Evolutionary conservation across 768 basidiomycete genomes (phyloP).

Genomic region (Gelatoporia subvermispora): DNA sequence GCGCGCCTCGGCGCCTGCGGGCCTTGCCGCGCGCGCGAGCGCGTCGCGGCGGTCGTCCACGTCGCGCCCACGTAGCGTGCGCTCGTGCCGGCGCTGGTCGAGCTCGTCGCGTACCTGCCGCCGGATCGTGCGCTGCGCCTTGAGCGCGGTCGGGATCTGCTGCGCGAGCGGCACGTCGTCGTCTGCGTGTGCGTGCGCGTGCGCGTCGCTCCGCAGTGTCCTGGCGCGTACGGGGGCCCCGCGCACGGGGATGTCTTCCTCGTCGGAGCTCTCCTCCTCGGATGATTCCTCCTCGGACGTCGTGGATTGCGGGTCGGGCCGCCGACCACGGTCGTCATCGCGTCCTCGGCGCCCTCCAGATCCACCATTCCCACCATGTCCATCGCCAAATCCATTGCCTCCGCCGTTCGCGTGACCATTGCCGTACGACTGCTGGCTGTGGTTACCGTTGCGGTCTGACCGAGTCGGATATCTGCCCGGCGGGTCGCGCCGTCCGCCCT

Average conservation of each 20-base stretch:
- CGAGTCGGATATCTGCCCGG: neutral
- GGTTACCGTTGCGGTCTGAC: neutral
- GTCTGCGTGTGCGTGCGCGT: slow-evolving; percentile 39
- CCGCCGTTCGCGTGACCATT: slow-evolving; percentile 12
- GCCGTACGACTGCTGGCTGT: neutral
- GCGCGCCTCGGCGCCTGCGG: slow-evolving; percentile 23
- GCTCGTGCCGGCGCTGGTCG: slow-evolving; percentile 43
- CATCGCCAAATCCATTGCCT: slow-evolving; percentile 21
- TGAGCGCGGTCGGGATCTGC: slow-evolving; percentile 76
- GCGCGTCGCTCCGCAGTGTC: slow-evolving; percentile 11
- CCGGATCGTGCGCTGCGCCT: slow-evolving; percentile 77
- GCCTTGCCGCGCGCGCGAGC: slow-evolving; percentile 6
- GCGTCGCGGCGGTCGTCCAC: slow-evolving; percentile 6
- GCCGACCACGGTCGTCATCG: slow-evolving; percentile 34
- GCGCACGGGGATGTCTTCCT: slow-evolving; percentile 22
- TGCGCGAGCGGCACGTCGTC: slow-evolving; percentile 85
- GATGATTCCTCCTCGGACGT: slow-evolving; percentile 24
- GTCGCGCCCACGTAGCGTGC: neutral
- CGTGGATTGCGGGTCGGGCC: slow-evolving; percentile 26
- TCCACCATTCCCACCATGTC: slow-evolving; percentile 19
- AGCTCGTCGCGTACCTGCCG: slow-evolving; percentile 66
- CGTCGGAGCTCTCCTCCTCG: slow-evolving; percentile 39
- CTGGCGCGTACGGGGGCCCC: slow-evolving; percentile 1
- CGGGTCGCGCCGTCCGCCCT: neutral
- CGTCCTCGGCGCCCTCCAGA: slow-evolving; percentile 22